Conservation (phyloP, 805 yeast species). For the Yamadazyma akitaensis region DNA sequence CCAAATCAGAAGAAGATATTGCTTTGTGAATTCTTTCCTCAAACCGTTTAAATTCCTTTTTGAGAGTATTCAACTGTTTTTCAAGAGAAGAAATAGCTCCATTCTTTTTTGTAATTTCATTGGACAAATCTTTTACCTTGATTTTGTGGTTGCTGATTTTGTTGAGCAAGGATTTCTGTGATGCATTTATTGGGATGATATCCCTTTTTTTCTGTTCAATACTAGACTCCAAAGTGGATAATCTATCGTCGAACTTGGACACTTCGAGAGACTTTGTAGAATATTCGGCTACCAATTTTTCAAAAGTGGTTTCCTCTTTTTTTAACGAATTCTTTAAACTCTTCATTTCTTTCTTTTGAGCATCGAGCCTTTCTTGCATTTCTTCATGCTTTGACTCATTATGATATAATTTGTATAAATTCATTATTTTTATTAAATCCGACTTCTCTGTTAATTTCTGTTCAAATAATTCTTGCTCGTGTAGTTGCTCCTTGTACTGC, state of each 20-base stretch:
- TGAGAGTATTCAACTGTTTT: conserved; percentile 46
- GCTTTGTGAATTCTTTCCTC: conserved; percentile 20
- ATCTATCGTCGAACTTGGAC: conserved; percentile 37
- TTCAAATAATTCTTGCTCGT: conserved; percentile 67
- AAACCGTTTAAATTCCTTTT: conserved; percentile 28
- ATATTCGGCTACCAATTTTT: conserved; percentile 34
- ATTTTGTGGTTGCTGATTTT: conserved; percentile 46
- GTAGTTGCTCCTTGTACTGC: conserved; percentile 72
- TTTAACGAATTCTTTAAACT: conserved; percentile 26
- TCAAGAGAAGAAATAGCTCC: conserved; percentile 38
- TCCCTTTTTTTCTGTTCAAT: conserved; percentile 46
- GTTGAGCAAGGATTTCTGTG: conserved; percentile 44
- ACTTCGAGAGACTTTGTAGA: conserved; percentile 44
- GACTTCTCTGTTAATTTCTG: conserved; percentile 48
- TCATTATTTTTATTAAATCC: conserved; percentile 44
- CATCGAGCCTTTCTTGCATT: conserved; percentile 29
- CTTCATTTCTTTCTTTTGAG: conserved; percentile 36
- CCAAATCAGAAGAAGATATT: conserved; percentile 14
- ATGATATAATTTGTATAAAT: conserved; percentile 65
- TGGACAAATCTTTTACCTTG: conserved; percentile 47
- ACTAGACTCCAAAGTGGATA: conserved; percentile 33
- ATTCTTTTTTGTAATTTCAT: conserved; percentile 54
- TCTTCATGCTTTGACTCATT: conserved; percentile 43
- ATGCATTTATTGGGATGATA: conserved; percentile 61
- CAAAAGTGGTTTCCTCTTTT: conserved; percentile 25